Percentiles rank a stretch among this genome's conserved stretches.
These are phyloP conservation scores for Colletotrichum eleusines DNA, from an alignment of 2,329 filamentous ascomycete species.

Conservation along the genomic window DNA sequence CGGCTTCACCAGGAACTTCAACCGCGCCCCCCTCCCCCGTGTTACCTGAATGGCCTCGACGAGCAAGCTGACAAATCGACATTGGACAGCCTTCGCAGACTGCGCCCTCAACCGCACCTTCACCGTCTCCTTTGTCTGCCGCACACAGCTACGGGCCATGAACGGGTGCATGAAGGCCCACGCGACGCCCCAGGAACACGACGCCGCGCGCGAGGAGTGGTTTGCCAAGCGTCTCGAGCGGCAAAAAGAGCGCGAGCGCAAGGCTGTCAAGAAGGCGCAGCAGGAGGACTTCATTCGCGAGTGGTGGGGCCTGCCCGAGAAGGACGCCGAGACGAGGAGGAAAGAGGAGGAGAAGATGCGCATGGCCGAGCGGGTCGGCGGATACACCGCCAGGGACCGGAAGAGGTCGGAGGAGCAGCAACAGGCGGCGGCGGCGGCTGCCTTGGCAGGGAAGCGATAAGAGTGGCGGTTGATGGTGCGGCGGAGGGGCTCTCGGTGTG, in stretches of 20 bases:
- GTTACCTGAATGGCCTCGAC: background rate
- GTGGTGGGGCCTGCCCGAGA: slow-evolving; percentile 74
- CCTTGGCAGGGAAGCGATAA: slow-evolving; percentile 27
- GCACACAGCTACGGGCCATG: slow-evolving; percentile 84
- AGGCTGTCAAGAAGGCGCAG: slow-evolving; percentile 68
- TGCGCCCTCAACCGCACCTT: slow-evolving; percentile 90
- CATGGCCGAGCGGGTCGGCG: slow-evolving; percentile 67
- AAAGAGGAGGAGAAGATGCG: slow-evolving; percentile 64
- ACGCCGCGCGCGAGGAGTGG: slow-evolving; percentile 93
- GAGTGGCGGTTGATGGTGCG: slow-evolving; percentile 3
- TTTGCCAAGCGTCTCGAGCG: slow-evolving; percentile 82
- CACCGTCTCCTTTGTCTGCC: slow-evolving; percentile 88
- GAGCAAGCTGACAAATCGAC: slow-evolving; percentile 1
- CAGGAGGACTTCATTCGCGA: slow-evolving; percentile 75
- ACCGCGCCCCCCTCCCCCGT: background rate
- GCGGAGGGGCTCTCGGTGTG: background rate
- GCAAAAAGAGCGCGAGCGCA: slow-evolving; percentile 73
- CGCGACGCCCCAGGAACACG: slow-evolving; percentile 86
- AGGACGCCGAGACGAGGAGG: slow-evolving; percentile 63
- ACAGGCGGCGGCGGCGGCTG: slow-evolving; percentile 9
- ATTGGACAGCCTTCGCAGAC: slow-evolving; percentile 82
- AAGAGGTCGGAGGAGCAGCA: slow-evolving; percentile 43
- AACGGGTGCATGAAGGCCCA: slow-evolving; percentile 92
- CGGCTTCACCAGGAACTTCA: background rate
- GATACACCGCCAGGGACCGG: slow-evolving; percentile 59